Evolutionary conservation across 2,329 filamentous ascomycete genomes (phyloP), one percentile per base, ranked within the genome.

Genomic region (Xylariaceae sp.): DNA sequence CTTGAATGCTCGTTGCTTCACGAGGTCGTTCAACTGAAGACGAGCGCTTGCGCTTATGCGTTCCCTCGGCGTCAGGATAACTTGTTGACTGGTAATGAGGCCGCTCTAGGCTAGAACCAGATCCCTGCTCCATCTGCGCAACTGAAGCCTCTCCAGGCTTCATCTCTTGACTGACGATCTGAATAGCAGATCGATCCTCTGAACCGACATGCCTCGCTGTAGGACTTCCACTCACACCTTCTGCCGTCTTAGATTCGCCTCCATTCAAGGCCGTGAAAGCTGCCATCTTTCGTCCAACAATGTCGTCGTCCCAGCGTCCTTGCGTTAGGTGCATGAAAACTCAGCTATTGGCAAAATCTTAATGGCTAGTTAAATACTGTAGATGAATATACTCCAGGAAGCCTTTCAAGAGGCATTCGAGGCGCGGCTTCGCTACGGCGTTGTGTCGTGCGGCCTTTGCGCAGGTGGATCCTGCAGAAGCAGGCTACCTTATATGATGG

Each of bases 1-100:
- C 57, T 44, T 65, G 66, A 7, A 53, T 21, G 24, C 47, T 61
- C 34, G 54, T 62, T 21, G 59, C 60, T 49, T 80, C 78, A 63
- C 75, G 74, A 51, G 74, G 70, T 6, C 71, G 71, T 53, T 87
- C 87, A 33, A 78, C 72, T 5, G 88, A 90, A 41, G 79, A 76
- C 6, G 90, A 91, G 58, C 90, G 84, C 73, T 92, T 94, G 67
- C 86, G 84, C 74, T 88, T 89, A 65, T 85, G 81, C 16, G 81
- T 75, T 14, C 67, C 70, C 31, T 87, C 82, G n/a, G 71, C 67
- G 28, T 81, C 77, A 5, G 78, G 63, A 65, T 79, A 78, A 33
- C 62, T 63, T 40, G 75, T 64, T 1, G 77, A 67, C 47, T 75
- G 74, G 60, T 78, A 77, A 14, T 75, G 66, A 31, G 75, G 68